Evolutionary conservation across 2,329 filamentous ascomycete genomes (phyloP), one percentile per base, ranked within the genome.

Genomic region (Neoascochyta sp.): DNA sequence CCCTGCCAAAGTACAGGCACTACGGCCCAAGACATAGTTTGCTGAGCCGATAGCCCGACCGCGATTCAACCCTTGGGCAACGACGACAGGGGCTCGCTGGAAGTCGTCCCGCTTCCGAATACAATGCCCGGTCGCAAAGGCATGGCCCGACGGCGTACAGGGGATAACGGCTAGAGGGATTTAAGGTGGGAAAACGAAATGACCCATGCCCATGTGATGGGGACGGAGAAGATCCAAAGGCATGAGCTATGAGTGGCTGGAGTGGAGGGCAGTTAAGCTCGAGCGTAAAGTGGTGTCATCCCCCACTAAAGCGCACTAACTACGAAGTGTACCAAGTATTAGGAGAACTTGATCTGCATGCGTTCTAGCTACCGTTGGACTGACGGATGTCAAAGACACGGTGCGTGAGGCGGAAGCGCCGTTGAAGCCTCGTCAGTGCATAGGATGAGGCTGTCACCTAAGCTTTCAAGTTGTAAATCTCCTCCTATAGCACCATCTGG

Each of bases 301-400:
- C 52, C 45, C 23, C 22, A 27, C 39, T 45, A 47, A 41, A 29
- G 28, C 27, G 30, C 41, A 34, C 44, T 45, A 49, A 37, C 24
- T 16, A 18, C 39, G 39, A 48, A 46, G 42, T 39, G 41, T 39
- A 45, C 32, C 43, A 43, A 32, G 40, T 35, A 35, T 24, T 36
- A 36, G 29, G 36, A 43, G 38, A 36, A 39, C 26, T 38, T 49
- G 58, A 62, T 60, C 53, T 59, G 44, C 57, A 41, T 48, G 50
- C 47, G 42, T 49, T 47, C 48, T n/a, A n/a, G n/a, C n/a, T n/a
- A n/a, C 56, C 52, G 50, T 52, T 52, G 32, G 22, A 31, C 27
- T 21, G 22, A 20, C 12, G 22, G 34, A 39, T 43, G 39, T n/a
- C n/a, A 34, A 41, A 37, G 22, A 40, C 24, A 36, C 36, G 41